These are phyloP conservation scores for Acephala macrosclerotiorum DNA, from an alignment of 2,329 filamentous ascomycete species.

Conservation along the genomic window DNA sequence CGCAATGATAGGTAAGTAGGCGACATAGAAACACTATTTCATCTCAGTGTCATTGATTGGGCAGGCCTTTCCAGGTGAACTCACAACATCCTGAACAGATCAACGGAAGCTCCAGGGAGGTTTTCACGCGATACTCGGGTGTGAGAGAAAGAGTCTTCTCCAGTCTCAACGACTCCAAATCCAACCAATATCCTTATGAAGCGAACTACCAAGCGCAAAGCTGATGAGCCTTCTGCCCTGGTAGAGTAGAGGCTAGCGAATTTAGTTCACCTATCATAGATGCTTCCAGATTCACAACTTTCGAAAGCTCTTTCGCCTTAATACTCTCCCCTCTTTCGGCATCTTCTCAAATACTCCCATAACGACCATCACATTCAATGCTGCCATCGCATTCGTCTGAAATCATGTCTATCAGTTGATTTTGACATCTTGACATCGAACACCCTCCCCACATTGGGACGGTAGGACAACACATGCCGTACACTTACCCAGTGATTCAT, in stretches of 20 bases:
- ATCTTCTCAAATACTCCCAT: slow-evolving; percentile 36
- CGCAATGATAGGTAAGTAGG: slow-evolving; percentile 17
- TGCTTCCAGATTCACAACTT: slow-evolving; percentile 22
- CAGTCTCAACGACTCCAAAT: slow-evolving; percentile 29
- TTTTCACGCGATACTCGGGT: slow-evolving; percentile 32
- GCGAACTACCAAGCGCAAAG: too few species aligned
- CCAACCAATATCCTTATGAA: slow-evolving; percentile 33
- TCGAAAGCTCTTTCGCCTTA: slow-evolving; percentile 32
- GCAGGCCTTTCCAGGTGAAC: not conserved
- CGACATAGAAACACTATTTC: not conserved
- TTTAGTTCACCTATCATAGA: slow-evolving; percentile 31
- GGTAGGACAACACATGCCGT: too few species aligned
- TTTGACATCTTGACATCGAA: too few species aligned
- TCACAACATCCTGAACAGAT: slow-evolving; percentile 37
- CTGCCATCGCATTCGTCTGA: slow-evolving; percentile 17
- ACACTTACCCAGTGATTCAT: too few species aligned
- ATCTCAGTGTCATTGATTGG: too few species aligned
- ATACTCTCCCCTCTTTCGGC: slow-evolving; percentile 32
- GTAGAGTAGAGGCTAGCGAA: too few species aligned
- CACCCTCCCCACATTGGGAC: too few species aligned
- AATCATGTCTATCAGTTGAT: not conserved
- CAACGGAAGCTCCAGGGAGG: slow-evolving; percentile 29
- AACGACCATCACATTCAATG: slow-evolving; percentile 32
- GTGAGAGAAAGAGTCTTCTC: slow-evolving; percentile 33
- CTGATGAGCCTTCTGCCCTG: too few species aligned